These are phyloP conservation scores for Alternaria longipes DNA, from an alignment of 2,329 filamentous ascomycete species.

Conservation along the genomic window DNA sequence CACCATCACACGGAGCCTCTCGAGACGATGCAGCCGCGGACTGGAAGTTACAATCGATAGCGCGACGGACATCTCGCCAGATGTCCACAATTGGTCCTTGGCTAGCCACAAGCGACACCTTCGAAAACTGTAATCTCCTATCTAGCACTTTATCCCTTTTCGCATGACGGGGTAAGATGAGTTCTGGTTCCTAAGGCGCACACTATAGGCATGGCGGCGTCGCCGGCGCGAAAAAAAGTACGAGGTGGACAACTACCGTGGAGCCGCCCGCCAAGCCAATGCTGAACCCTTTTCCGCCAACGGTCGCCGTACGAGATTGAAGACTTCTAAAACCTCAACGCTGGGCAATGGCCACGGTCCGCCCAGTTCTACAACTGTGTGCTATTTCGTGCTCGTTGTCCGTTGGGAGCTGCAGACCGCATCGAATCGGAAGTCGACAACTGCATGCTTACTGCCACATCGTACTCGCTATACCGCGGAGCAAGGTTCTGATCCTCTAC, in stretches of 20 bases:
- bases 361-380: not conserved
- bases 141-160: constrained; percentile 19
- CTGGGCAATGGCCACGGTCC: not conserved
- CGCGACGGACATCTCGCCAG: constrained; percentile 9
- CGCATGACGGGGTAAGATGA: constrained; percentile 16
- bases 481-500: not conserved
- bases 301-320: not conserved
- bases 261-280: constrained; percentile 16
- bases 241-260: constrained; percentile 15
- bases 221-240: constrained; percentile 23
- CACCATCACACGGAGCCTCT: not conserved
- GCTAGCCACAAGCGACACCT: constrained; percentile 10
- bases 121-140: constrained; percentile 23
- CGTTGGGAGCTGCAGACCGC: constrained; percentile 2
- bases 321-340: constrained; percentile 16
- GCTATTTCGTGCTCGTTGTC: not conserved
- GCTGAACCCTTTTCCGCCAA: constrained; percentile 1
- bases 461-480: constrained; percentile 1
- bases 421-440: not conserved
- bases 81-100: not conserved
- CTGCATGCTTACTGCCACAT: not conserved
- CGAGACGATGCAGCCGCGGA: not conserved
- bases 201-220: constrained; percentile 11
- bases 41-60: constrained; percentile 24
- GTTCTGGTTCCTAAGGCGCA: constrained; percentile 12